Percentiles rank a stretch among this genome's conserved stretches.
phyloP scores from a whole-genome alignment of 495 filamentous ascomycete genomes.

The Penicillium taxi region DNA sequence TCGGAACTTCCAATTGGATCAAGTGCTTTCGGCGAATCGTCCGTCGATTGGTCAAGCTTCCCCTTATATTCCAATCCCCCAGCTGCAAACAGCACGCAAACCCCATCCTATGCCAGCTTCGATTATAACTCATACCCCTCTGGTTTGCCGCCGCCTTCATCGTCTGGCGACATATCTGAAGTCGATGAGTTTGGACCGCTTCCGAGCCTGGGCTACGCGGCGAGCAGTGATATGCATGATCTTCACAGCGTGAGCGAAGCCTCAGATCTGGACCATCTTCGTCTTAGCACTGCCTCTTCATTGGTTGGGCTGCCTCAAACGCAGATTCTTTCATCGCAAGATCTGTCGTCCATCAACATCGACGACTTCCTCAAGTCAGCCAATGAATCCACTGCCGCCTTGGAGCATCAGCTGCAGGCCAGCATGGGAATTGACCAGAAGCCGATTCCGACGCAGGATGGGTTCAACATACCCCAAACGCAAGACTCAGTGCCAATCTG shows the following conservation, averaged over 20 bases:
- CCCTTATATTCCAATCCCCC: slow-evolving; percentile 54
- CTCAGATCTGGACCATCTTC: slow-evolving; percentile 47
- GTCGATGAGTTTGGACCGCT: slow-evolving; percentile 54
- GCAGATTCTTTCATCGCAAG: slow-evolving; percentile 44
- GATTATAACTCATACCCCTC: slow-evolving; percentile 50
- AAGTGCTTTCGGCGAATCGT: slow-evolving; percentile 52
- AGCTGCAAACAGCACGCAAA: slow-evolving; percentile 60
- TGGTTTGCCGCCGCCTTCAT: slow-evolving; percentile 52
- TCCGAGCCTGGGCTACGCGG: slow-evolving; percentile 24
- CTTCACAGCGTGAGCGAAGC: slow-evolving; percentile 47
- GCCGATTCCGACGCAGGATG: slow-evolving; percentile 25
- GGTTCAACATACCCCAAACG: slow-evolving; percentile 28
- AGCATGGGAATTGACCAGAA: slow-evolving; percentile 37
- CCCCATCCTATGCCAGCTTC: slow-evolving; percentile 61
- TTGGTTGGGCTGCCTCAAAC: slow-evolving; percentile 46
- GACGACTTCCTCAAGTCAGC: slow-evolving; percentile 53
- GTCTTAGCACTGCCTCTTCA: slow-evolving; percentile 45
- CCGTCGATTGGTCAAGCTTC: slow-evolving; percentile 69
- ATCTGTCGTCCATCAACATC: slow-evolving; percentile 52
- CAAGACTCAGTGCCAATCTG: slow-evolving; percentile 32
- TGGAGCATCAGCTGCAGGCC: slow-evolving; percentile 42
- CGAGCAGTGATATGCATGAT: slow-evolving; percentile 33
- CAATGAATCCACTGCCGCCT: slow-evolving; percentile 39
- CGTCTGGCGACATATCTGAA: slow-evolving; percentile 69
- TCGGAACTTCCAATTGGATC: slow-evolving; percentile 60